Evolutionary conservation across 331 rosid species (phyloP).

Genomic region (Rhamnella rubrinervis): DNA sequence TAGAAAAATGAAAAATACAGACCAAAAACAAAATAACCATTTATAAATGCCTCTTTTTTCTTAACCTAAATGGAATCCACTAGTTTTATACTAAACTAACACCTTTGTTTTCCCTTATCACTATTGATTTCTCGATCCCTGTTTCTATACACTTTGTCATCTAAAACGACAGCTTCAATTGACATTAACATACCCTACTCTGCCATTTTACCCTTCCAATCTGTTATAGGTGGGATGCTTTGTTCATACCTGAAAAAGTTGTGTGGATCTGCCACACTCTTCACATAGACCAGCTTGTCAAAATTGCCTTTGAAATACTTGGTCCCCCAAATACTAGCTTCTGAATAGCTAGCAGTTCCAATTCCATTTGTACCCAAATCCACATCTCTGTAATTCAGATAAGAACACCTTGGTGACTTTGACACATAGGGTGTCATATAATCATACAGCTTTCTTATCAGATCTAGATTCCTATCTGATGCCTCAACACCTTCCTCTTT

Average conservation of each 20-base stretch:
- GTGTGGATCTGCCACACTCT: slow-evolving; percentile 48
- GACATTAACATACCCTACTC: slow-evolving; percentile 12
- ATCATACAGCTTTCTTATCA: slow-evolving; percentile 42
- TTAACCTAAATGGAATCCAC: too few species aligned
- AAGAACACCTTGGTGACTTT: slow-evolving; percentile 53
- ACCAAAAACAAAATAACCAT: too few species aligned
- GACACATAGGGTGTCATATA: slow-evolving; percentile 60
- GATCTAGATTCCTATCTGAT: slow-evolving; percentile 28
- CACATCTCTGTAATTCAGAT: slow-evolving; percentile 63
- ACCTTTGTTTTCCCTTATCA: too few species aligned
- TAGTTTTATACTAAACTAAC: too few species aligned
- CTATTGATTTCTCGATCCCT: neutral
- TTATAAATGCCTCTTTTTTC: too few species aligned
- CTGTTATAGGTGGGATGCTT: slow-evolving; percentile 52
- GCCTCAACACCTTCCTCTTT: slow-evolving; percentile 38
- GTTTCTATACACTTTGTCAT: neutral
- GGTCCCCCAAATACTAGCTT: slow-evolving; percentile 58
- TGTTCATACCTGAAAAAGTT: slow-evolving; percentile 66
- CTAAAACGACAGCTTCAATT: neutral
- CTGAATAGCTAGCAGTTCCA: slow-evolving; percentile 38
- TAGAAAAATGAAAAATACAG: too few species aligned
- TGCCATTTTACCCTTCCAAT: slow-evolving; percentile 23
- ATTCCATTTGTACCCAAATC: slow-evolving; percentile 56
- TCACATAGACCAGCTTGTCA: slow-evolving; percentile 49
- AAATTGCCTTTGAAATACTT: slow-evolving; percentile 62